Evolutionary conservation across 371 early-diverging fungal species (phyloP), one percentile per base, ranked within the genome.

Genomic region (Capniomyces stellatus): DNA sequence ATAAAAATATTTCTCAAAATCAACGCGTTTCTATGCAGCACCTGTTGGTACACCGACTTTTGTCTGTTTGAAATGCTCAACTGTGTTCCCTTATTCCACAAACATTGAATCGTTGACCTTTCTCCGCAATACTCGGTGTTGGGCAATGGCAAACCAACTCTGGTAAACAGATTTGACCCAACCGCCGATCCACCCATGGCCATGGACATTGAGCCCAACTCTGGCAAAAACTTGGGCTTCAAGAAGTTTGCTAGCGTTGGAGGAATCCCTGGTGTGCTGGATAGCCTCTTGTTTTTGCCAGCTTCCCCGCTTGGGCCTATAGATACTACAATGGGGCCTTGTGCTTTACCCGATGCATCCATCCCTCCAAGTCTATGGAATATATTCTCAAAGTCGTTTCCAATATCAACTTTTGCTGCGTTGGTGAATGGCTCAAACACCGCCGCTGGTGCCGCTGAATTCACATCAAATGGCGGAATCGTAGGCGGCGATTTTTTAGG

Each of bases 401-500:
- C 15, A 6, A 15, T 10, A 35, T 10, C 35, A 6, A 35, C 35
- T 35, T 15, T 15, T 35, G 35, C 15, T 6, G 10, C 15, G 10
- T 6, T 15, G 6, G 35, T 35, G 28, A 49, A 27, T n/a, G 30
- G 18, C 8, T 52, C 53, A 52, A 35, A 28, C 21, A 66, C 51
- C 25, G 68, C 58, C 22, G 54, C 57, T 1, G 68, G 68, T 0
- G 68, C 60, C 1, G 65, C 43, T 1, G 68, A 69, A 22, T 66
- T 66, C 22, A 64, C 52, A 43, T 67, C 68, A 52, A 65, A 67
- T 15, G 68, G 68, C 35, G 68, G 68, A 12, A 67, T 57, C 6
- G 66, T 58, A 1, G 66, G 66, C 13, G 69, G 68, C 31, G 69
- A 54, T n/a, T 29, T 53, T 13, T 69, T 58, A 1, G 62, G 53